phyloP scores from a whole-genome alignment of 345 rosid genomes.

The Eucalyptus caleyi region DNA sequence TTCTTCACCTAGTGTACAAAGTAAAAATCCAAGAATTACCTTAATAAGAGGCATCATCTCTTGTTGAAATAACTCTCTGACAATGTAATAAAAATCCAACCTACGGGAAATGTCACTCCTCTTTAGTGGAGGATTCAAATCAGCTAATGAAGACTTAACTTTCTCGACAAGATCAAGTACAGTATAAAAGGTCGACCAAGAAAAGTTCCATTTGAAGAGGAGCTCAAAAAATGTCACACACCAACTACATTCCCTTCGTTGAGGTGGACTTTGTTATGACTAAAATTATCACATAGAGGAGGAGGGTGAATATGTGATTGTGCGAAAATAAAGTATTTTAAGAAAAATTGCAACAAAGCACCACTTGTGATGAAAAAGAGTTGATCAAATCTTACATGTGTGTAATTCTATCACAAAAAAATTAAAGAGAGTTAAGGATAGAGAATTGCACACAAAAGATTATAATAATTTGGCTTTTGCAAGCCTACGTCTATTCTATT shows the following conservation, averaged over 20 bases:
- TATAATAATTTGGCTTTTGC: fast-evolving
- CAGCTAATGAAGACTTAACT: background rate
- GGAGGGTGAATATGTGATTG: too few relatives aligned
- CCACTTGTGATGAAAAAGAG: too few relatives aligned
- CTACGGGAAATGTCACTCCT: background rate
- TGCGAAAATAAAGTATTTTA: too few relatives aligned
- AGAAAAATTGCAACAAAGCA: too few relatives aligned
- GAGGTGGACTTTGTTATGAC: background rate
- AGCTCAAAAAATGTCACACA: background rate
- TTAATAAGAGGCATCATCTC: too few relatives aligned
- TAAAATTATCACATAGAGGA: too few relatives aligned
- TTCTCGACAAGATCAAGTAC: background rate
- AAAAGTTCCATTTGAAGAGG: background rate
- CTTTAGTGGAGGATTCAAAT: background rate
- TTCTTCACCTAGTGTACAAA: background rate
- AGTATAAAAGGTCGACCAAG: background rate
- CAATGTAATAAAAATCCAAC: background rate
- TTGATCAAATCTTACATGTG: too few relatives aligned
- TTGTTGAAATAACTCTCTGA: too few relatives aligned
- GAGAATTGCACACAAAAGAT: too few relatives aligned
- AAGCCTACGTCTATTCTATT: fast-evolving
- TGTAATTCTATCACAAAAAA: too few relatives aligned
- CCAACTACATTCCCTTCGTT: background rate
- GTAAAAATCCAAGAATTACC: background rate
- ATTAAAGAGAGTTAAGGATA: fast-evolving